A percentile compares a stretch with the other conserved stretches of the same genome.
phyloP scores from a whole-genome alignment of 108 stramenopile species.

The Cyclotella baltica region DNA sequence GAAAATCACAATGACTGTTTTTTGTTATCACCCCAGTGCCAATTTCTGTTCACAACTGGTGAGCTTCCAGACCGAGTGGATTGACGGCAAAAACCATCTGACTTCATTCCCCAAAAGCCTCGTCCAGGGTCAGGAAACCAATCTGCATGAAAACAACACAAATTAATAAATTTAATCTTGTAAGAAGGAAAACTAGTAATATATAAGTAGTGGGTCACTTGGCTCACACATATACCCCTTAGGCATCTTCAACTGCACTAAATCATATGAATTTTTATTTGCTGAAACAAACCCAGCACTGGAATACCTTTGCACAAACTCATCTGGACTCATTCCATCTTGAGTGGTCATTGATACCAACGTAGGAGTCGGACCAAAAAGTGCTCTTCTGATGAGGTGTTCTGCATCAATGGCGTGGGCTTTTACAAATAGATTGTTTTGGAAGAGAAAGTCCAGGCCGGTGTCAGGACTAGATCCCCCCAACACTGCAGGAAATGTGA shows the following conservation, averaged over 20 bases:
- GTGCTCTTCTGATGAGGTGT: slow-evolving; percentile 11
- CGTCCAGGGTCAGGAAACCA: slow-evolving; percentile 17
- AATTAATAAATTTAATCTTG: too few relatives aligned
- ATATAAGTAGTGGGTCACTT: too few relatives aligned
- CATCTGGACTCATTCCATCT: slow-evolving; percentile 12
- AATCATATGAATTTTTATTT: too few relatives aligned
- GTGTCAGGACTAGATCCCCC: too few relatives aligned
- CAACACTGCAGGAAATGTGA: too few relatives aligned
- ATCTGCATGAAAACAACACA: too few relatives aligned
- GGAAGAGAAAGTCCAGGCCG: slow-evolving; percentile 10
- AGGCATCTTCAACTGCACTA: too few relatives aligned
- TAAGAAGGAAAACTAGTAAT: too few relatives aligned
- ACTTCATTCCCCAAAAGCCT: slow-evolving; percentile 21
- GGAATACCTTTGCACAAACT: slow-evolving; percentile 5
- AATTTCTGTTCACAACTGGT: slow-evolving; percentile 19
- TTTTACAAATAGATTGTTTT: background rate
- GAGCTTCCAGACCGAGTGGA: slow-evolving; percentile 21
- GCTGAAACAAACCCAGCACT: slow-evolving; percentile 1
- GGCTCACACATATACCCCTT: too few relatives aligned
- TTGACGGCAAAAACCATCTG: slow-evolving; percentile 11
- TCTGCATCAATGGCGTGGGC: slow-evolving; percentile 11
- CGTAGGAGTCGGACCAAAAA: slow-evolving; percentile 9
- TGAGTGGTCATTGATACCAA: slow-evolving; percentile 8
- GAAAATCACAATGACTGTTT: too few relatives aligned
- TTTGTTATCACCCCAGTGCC: too few relatives aligned